Evolutionary conservation across 2,329 filamentous ascomycete species (phyloP).

Genomic region (Hymenotorrendiella dingleyae): DNA sequence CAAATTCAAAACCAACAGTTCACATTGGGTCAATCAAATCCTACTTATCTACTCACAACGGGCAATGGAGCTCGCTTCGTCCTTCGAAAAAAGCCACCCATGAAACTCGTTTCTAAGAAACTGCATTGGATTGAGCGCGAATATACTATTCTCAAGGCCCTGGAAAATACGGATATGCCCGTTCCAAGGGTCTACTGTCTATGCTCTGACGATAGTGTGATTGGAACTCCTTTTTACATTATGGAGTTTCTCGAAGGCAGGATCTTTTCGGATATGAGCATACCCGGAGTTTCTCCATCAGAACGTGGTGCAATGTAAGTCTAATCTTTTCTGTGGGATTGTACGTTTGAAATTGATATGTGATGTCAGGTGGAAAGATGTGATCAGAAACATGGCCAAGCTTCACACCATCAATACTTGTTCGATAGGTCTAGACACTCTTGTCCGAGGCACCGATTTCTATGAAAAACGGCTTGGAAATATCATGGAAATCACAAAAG

Average conservation of each 20-base stretch:
- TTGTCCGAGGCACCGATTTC: constrained; percentile 70
- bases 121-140: constrained; percentile 97
- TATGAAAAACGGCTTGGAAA: constrained; percentile 83
- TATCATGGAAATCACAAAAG: constrained; percentile 69
- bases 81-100: constrained; percentile 94
- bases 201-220: constrained; percentile 72
- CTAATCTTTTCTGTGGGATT: neutral
- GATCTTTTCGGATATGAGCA: constrained; percentile 82
- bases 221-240: constrained; percentile 93
- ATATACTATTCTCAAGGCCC: constrained; percentile 81
- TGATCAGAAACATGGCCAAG: constrained; percentile 74
- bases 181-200: constrained; percentile 79
- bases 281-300: constrained; percentile 63
- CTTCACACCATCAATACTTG: constrained; percentile 71
- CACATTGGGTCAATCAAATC: constrained; percentile 94
- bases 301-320: constrained; percentile 67
- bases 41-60: constrained; percentile 85
- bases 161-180: constrained; percentile 73
- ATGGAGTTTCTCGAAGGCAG: constrained; percentile 94
- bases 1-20: constrained; percentile 65
- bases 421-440: constrained; percentile 62
- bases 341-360: constrained; percentile 3
- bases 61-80: constrained; percentile 69
- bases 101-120: constrained; percentile 83
- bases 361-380: constrained; percentile 67